Evolutionary conservation across 768 basidiomycete species (phyloP), one percentile per base, ranked within the genome.

Genomic region (Dendrothele bispora): DNA sequence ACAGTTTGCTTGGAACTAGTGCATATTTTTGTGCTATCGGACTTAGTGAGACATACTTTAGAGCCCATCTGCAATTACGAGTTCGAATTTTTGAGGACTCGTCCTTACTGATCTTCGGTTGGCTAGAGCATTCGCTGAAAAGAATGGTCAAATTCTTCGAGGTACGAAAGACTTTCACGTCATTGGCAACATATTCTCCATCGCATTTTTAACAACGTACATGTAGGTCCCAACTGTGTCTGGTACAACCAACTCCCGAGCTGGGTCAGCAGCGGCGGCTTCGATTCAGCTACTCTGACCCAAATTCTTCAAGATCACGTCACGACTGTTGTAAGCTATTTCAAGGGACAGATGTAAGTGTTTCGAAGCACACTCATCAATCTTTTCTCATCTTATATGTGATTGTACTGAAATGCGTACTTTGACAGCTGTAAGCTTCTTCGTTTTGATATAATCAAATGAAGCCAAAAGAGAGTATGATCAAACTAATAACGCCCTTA

Each of bases 231-330:
- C 50, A 76, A 69, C 50, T 73, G 69, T 26, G 74, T 78, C 26
- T 78, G 77, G 77, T 63, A 80, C 58, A 74, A 66, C 45, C 79
- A 82, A 58, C 69, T 81, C 4, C 74, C 78, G 7, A 63, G 57
- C 60, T 80, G 77, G 77, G 76, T 80, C 3, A 62, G 71, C 1
- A 57, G 65, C 30, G 72, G 71, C 10, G 61, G 60, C 38, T 78
- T 75, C 57, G 67, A 70, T 47, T 70, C 70, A 15, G 64, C 62
- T 1, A 69, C 70, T 5, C 62, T 79, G 22, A 65, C 67, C 10
- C 67, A 65, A 30, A 74, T 80, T 46, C 62, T 83, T 34, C 56
- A 71, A 48, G 74, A 64, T 24, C 80, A 83, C 55, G 74, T 75
- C 49, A 57, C 65, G 25, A 77, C 75, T 5, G 60, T 79, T 17